Percentiles rank a stretch among this genome's conserved stretches.
These are phyloP conservation scores for Hyaloscypha bicolor DNA, from an alignment of 495 filamentous ascomycete species.

Conservation along the genomic window DNA sequence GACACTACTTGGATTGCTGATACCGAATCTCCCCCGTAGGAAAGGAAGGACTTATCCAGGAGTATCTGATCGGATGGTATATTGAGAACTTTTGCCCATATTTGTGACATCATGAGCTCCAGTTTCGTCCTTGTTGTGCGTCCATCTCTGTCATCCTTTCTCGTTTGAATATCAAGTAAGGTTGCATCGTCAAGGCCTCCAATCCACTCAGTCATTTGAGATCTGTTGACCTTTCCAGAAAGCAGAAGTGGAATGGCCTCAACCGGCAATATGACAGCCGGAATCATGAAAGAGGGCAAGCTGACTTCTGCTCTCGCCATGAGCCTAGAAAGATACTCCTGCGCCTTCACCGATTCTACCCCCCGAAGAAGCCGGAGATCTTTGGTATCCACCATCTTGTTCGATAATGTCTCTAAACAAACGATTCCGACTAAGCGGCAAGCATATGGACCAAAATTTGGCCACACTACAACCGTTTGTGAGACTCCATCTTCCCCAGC, in stretches of 20 bases:
- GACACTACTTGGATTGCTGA: slow-evolving; percentile 38
- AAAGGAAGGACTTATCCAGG: slow-evolving; percentile 32
- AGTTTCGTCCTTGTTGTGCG: slow-evolving; percentile 36
- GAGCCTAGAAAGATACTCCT: neutral
- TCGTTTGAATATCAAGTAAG: neutral
- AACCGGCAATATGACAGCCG: slow-evolving; percentile 21
- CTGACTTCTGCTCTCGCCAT: neutral
- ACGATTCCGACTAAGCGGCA: no score
- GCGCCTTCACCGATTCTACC: slow-evolving; percentile 14
- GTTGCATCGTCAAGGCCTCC: neutral
- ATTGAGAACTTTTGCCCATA: slow-evolving; percentile 58
- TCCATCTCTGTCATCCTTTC: neutral
- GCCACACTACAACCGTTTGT: neutral
- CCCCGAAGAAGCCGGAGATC: slow-evolving; percentile 29
- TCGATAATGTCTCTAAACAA: neutral
- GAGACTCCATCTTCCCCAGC: neutral
- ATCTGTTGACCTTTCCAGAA: slow-evolving; percentile 11
- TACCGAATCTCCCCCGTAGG: slow-evolving; percentile 41
- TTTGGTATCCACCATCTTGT: neutral
- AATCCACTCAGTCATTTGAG: neutral
- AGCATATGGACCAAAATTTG: neutral
- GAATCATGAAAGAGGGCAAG: slow-evolving; percentile 32
- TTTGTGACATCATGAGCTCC: slow-evolving; percentile 37
- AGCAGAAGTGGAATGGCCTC: neutral
- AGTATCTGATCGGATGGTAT: slow-evolving; percentile 34